A percentile compares a stretch with the other conserved stretches of the same genome.
These are phyloP conservation scores for Tilletiopsis washingtonensis DNA, from an alignment of 1,284 basidiomycete genomes.

Conservation along the genomic window DNA sequence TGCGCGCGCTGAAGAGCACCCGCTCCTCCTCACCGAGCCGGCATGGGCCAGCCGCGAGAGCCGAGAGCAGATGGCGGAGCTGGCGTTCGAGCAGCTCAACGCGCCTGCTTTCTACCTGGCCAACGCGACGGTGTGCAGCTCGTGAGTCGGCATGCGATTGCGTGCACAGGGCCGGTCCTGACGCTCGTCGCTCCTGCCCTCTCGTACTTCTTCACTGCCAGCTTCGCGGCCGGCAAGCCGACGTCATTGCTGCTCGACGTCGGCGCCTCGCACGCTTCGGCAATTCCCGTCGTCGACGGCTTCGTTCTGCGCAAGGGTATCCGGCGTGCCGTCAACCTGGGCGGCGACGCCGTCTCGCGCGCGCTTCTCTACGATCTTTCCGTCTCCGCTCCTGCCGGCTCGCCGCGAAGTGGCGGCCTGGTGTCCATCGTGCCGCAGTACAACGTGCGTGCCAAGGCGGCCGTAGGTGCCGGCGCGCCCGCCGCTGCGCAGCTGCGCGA, in stretches of 20 bases:
- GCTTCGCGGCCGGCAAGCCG: conserved; percentile 91
- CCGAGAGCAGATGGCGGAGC: conserved; percentile 84
- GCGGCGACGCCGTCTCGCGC: conserved; percentile 26
- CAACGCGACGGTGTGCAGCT: conserved; percentile 88
- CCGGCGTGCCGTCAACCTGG: conserved; percentile 36
- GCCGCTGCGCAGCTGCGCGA: conserved; percentile 51
- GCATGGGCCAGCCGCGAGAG: conserved; percentile 89
- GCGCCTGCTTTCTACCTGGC: conserved; percentile 95
- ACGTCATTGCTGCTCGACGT: conserved; percentile 91
- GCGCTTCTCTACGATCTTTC: conserved; percentile 29
- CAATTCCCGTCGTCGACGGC: conserved; percentile 92
- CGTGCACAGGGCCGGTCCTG: neutral
- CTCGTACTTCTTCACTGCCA: conserved; percentile 42
- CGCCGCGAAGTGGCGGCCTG: conserved; percentile 14
- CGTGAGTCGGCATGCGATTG: conserved; percentile 55
- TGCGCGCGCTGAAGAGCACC: conserved; percentile 62
- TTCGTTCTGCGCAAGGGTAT: conserved; percentile 91
- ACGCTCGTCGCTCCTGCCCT: neutral
- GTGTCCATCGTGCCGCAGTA: conserved; percentile 65
- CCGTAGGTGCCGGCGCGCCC: conserved; percentile 59
- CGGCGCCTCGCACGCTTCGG: conserved; percentile 76
- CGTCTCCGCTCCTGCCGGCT: conserved; percentile 12
- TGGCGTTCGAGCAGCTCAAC: conserved; percentile 92
- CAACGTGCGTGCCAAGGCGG: conserved; percentile 68
- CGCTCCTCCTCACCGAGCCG: conserved; percentile 85